Evolutionary conservation across 805 yeast genomes (phyloP).

Genomic region (Ogataea trehalophila): DNA sequence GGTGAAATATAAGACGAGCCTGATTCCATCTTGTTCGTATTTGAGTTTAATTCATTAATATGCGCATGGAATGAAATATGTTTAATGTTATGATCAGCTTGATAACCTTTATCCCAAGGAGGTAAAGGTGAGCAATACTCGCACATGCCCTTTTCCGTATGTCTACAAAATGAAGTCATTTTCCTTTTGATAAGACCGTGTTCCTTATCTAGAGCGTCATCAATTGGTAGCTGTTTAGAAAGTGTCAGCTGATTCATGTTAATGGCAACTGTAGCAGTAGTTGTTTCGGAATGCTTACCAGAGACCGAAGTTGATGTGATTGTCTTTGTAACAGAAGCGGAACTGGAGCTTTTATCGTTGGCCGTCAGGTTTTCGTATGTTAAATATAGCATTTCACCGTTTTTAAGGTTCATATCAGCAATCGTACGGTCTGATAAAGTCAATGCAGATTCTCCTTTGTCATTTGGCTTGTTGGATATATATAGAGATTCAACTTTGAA

Average conservation of each 20-base stretch:
- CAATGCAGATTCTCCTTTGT: slow-evolving; percentile 36
- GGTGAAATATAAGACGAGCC: slow-evolving; percentile 76
- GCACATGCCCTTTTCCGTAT: slow-evolving; percentile 94
- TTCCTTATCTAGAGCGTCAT: slow-evolving; percentile 55
- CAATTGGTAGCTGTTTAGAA: slow-evolving; percentile 55
- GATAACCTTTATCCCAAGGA: slow-evolving; percentile 85
- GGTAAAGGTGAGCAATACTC: slow-evolving; percentile 95
- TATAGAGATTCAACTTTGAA: slow-evolving; percentile 27
- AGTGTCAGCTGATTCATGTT: slow-evolving; percentile 2
- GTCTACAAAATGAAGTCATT: slow-evolving; percentile 66
- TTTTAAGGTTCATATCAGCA: slow-evolving; percentile 44
- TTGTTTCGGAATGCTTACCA: slow-evolving; percentile 3
- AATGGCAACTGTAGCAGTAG: slow-evolving; percentile 7
- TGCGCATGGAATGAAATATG: slow-evolving; percentile 86
- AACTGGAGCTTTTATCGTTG: not conserved
- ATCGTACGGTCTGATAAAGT: slow-evolving; percentile 28
- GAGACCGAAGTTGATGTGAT: slow-evolving; percentile 1
- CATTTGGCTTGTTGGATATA: slow-evolving; percentile 44
- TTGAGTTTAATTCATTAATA: slow-evolving; percentile 64
- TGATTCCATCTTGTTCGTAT: slow-evolving; percentile 54
- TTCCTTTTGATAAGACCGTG: slow-evolving; percentile 71
- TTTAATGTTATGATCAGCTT: slow-evolving; percentile 70
- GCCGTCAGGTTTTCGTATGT: slow-evolving; percentile 25
- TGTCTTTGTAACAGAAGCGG: not conserved
- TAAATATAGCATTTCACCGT: slow-evolving; percentile 56